Base-by-base conservation (phyloP, 208 protist genomes). In the Herpetomonas tarakana region DNA sequence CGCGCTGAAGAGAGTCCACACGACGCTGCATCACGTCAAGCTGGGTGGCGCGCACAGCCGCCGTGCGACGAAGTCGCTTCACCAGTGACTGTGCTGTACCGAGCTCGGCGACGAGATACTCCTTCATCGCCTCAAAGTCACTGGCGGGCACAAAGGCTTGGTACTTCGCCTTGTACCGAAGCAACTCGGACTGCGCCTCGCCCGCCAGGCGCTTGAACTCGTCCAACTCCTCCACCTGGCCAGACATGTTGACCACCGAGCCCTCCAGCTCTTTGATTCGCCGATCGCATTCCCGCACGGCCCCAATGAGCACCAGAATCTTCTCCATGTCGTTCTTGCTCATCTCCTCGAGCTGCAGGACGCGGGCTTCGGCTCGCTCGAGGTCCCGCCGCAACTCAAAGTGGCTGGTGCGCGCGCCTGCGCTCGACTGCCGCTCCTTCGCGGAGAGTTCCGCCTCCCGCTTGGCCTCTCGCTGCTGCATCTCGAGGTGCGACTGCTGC, bases 191-290 rank as follows among this genome's bases (percentile, higher is more conserved):
- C 68, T 94, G 84, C 7, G 88, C 76, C 38, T 94, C 88, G 2
- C 77, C 78, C 39, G 84, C 81, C 41, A 94, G 78, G 1, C 77
- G 59, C 61, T 91, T 88, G 61, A 91, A 89, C 54, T 90, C 83
- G 53, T 84, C 68, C 19, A 94, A 69, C 68, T 90, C 79, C 22
- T 78, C 81, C 6, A 91, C 68, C 59, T 92, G 76, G 4, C 66
- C 66, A 26, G 54, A 62, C 39, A 86, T 71, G 35, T 49, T 29
- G 2, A 63, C 30, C 18, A 91, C 60, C 1, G 82, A 62, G 2
- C 65, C 31, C 45, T 94, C 88, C 50, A 81, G 71, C 19, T 66
- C 67, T 56, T 94, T 91, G 44, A 90, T 41, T 1, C 84, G 66
- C 46, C 69, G 69, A 63, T 94, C 88, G 52, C 83, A 88, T 50